Conservation (phyloP, 257 asterid species). For the Ehretia macrophylla region DNA sequence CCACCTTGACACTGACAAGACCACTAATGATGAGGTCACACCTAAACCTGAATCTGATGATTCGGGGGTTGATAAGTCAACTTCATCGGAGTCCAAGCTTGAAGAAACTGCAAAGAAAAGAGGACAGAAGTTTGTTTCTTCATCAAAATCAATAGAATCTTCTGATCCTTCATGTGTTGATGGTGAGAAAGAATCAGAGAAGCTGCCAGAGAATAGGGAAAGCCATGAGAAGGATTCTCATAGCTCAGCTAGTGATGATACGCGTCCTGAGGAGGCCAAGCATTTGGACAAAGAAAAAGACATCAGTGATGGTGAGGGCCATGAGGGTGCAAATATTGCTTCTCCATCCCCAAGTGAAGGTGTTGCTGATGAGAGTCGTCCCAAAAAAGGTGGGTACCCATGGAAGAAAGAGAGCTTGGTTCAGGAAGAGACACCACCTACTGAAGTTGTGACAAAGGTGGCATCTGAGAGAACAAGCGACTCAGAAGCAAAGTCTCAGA, state of each 20-base stretch:
- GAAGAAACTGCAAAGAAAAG: slow-evolving; percentile 27
- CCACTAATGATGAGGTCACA: slow-evolving; percentile 36
- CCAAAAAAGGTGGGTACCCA: slow-evolving; percentile 24
- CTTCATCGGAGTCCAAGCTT: slow-evolving; percentile 27
- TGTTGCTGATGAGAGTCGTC: slow-evolving; percentile 38
- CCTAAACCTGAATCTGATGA: slow-evolving; percentile 41
- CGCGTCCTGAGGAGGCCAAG: slow-evolving; percentile 33
- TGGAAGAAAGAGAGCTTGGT: slow-evolving; percentile 49
- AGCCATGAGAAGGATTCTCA: slow-evolving; percentile 27
- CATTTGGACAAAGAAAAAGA: slow-evolving; percentile 42
- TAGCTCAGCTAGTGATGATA: slow-evolving; percentile 34
- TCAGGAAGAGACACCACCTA: slow-evolving; percentile 38
- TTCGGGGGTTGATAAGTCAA: slow-evolving; percentile 32
- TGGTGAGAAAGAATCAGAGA: slow-evolving; percentile 38
- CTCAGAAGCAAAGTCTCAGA: slow-evolving; percentile 28
- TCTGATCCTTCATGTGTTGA: slow-evolving; percentile 34
- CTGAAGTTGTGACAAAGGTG: slow-evolving; percentile 35
- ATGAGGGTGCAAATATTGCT: slow-evolving; percentile 39
- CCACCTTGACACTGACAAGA: slow-evolving; percentile 25
- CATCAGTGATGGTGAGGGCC: slow-evolving; percentile 27
- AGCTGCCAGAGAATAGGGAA: slow-evolving; percentile 30
- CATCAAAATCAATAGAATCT: slow-evolving; percentile 30
- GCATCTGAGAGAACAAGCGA: slow-evolving; percentile 43
- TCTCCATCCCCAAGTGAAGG: slow-evolving; percentile 48
- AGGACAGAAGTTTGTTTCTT: slow-evolving; percentile 25